Percentiles rank a stretch among this genome's conserved stretches.
phyloP scores from a whole-genome alignment of 805 yeast genomes.

The Cyberlindnera japonica region DNA sequence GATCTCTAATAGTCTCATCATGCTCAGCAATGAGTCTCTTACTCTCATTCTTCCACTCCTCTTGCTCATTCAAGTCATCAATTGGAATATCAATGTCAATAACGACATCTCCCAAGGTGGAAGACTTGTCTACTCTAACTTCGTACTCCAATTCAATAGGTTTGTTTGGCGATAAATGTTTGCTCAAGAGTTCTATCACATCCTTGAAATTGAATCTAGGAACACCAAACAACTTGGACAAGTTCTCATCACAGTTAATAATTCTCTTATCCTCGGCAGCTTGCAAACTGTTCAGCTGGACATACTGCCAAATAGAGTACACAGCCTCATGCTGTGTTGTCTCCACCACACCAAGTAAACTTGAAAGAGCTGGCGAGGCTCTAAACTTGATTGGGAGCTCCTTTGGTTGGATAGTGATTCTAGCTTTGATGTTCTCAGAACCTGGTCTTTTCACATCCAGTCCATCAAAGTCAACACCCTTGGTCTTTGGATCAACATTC shows the following conservation, averaged over 20 bases:
- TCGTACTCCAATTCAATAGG: conserved; percentile 78
- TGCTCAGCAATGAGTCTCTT: conserved; percentile 27
- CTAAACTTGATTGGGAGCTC: conserved; percentile 65
- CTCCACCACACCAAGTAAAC: conserved; percentile 70
- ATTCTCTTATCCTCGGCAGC: conserved; percentile 52
- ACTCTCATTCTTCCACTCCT: conserved; percentile 29
- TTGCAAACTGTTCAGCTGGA: conserved; percentile 61
- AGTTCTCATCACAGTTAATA: conserved; percentile 46
- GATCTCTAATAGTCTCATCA: conserved; percentile 32
- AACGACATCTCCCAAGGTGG: conserved; percentile 76
- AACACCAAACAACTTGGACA: conserved; percentile 41
- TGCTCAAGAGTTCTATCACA: conserved; percentile 62
- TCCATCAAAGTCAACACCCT: conserved; percentile 71
- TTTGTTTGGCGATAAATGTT: conserved; percentile 69
- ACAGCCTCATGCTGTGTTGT: conserved; percentile 85
- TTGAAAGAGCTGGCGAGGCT: conserved; percentile 62
- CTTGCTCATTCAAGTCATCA: conserved; percentile 29
- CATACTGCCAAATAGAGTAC: conserved; percentile 76
- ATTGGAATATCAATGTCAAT: conserved; percentile 68
- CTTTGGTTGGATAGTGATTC: conserved; percentile 77
- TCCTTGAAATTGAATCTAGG: conserved; percentile 65
- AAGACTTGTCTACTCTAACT: conserved; percentile 69
- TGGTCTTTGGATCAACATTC: conserved; percentile 37
- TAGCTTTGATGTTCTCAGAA: conserved; percentile 55
- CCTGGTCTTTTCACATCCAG: conserved; percentile 84